phyloP scores from a whole-genome alignment of 805 yeast genomes.

The Helenozyma rhizophorensis region DNA sequence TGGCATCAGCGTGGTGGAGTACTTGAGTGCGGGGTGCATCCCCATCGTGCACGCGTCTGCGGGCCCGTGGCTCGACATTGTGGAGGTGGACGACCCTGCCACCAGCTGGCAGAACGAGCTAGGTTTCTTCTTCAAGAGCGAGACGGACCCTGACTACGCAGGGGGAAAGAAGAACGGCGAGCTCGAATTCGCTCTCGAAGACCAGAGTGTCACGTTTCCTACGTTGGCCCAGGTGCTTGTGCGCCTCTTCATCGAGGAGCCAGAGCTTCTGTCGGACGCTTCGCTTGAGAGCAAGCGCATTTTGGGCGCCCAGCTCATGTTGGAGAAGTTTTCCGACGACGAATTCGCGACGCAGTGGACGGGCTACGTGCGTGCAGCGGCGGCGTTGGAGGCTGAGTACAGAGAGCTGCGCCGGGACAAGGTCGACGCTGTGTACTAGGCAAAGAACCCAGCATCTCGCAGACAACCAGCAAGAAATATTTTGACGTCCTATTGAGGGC shows the following conservation, averaged over 20 bases:
- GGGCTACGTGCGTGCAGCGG: constrained; percentile 14
- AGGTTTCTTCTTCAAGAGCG: constrained; percentile 77
- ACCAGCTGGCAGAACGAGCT: constrained; percentile 41
- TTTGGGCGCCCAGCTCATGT: constrained; percentile 43
- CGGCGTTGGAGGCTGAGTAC: constrained; percentile 20
- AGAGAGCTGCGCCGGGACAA: constrained; percentile 24
- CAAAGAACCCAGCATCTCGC: neutral
- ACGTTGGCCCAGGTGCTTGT: constrained; percentile 47
- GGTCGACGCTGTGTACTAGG: constrained; percentile 25
- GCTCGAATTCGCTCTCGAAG: constrained; percentile 5
- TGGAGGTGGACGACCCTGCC: constrained; percentile 23
- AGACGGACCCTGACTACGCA: constrained; percentile 65
- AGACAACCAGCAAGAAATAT: neutral
- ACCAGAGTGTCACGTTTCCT: constrained; percentile 30
- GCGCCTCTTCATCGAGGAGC: constrained; percentile 35
- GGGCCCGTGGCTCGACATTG: constrained; percentile 89
- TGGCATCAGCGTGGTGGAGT: constrained; percentile 96
- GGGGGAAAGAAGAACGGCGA: constrained; percentile 7
- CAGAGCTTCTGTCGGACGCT: constrained; percentile 19
- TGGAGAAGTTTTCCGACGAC: constrained; percentile 57
- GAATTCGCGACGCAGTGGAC: constrained; percentile 56
- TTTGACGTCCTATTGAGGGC: neutral
- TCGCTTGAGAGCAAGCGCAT: constrained; percentile 40
- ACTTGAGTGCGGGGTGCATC: constrained; percentile 76
- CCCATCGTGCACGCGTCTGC: constrained; percentile 94